Percentiles rank a stretch among this genome's conserved stretches.
Evolutionary conservation across 1,284 basidiomycete genomes (phyloP).

Genomic region (Polyporus tsugae): DNA sequence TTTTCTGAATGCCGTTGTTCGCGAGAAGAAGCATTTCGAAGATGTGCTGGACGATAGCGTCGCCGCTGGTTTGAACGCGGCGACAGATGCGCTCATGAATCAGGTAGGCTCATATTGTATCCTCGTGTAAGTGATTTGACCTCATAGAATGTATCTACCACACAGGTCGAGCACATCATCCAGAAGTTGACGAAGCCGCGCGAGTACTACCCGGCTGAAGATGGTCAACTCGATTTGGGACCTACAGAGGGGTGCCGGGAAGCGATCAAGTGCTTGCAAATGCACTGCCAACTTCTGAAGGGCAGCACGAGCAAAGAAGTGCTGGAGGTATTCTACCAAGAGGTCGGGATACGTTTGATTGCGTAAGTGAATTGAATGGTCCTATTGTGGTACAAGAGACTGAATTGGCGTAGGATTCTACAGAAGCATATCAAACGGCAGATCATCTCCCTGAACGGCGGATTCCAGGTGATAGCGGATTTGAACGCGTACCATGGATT

Average conservation of each 20-base stretch:
- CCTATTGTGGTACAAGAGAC: neutral
- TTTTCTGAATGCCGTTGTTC: conserved; percentile 92
- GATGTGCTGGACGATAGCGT: conserved; percentile 92
- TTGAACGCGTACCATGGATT: conserved; percentile 93
- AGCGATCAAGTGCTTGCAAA: conserved; percentile 86
- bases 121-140: neutral
- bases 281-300: conserved; percentile 90
- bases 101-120: conserved; percentile 61
- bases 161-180: conserved; percentile 93
- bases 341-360: conserved; percentile 93
- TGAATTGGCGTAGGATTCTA: conserved; percentile 68
- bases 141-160: neutral
- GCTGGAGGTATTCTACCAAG: conserved; percentile 96
- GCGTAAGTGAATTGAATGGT: conserved; percentile 60
- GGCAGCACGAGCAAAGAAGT: conserved; percentile 97
- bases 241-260: conserved; percentile 89
- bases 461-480: conserved; percentile 96
- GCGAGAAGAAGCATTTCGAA: conserved; percentile 98
- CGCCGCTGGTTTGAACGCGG: conserved; percentile 91
- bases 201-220: conserved; percentile 91
- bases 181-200: conserved; percentile 82
- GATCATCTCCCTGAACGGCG: conserved; percentile 93
- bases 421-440: conserved; percentile 98
- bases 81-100: conserved; percentile 95
- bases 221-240: conserved; percentile 76